phyloP scores from a whole-genome alignment of 2,329 filamentous ascomycete species.

The Colletotrichum sp. region DNA sequence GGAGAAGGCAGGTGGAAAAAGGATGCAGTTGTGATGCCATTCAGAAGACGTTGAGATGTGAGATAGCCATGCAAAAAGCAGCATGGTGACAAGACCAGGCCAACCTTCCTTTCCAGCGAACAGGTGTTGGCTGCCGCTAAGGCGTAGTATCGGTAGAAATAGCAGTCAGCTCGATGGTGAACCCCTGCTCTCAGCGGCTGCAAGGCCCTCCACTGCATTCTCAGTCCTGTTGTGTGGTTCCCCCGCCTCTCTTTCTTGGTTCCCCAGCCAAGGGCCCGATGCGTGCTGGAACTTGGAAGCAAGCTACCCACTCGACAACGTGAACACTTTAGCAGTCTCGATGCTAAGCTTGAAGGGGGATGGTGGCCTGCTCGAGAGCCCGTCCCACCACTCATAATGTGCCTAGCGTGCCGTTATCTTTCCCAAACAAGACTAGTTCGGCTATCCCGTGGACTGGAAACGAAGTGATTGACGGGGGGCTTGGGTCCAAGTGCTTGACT shows the following conservation, averaged over 20 bases:
- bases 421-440: neutral
- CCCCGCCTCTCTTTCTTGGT: neutral
- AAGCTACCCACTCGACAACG: neutral
- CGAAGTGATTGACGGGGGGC: neutral
- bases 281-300: neutral
- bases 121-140: neutral
- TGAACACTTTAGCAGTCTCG: neutral
- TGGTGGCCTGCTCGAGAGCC: neutral
- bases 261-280: neutral
- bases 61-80: neutral
- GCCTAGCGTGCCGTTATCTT: neutral
- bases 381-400: neutral
- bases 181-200: neutral
- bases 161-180: neutral
- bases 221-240: neutral
- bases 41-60: neutral
- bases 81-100: neutral
- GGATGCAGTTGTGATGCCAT: neutral
- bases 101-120: neutral
- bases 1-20: neutral
- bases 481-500: neutral
- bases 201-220: neutral
- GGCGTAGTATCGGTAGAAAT: neutral
- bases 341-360: neutral
- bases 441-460: neutral